Conservation (phyloP, 73 alveolate genomes). For the Blepharisma stoltei region DNA sequence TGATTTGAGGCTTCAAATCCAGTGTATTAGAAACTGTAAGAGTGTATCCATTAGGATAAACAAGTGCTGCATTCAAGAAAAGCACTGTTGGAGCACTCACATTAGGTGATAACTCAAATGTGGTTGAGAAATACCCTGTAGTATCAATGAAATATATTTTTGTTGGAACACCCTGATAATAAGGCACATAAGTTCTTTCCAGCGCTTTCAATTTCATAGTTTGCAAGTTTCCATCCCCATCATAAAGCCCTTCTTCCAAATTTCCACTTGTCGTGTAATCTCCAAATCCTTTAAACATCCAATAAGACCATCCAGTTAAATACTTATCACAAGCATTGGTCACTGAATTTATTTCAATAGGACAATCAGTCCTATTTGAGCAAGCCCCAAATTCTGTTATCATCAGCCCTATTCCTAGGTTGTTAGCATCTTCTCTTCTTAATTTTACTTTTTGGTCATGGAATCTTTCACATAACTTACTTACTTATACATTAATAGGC, state of each 20-base stretch:
- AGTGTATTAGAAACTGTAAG: slow-evolving; percentile 26
- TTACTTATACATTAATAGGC: too few species aligned
- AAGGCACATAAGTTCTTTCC: slow-evolving; percentile 57
- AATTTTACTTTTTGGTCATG: slow-evolving; percentile 56
- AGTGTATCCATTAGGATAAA: slow-evolving; percentile 58
- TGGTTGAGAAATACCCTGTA: slow-evolving; percentile 54
- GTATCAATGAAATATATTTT: slow-evolving; percentile 46
- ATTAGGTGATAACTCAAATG: slow-evolving; percentile 46
- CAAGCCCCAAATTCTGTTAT: slow-evolving; percentile 75
- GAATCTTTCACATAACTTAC: slow-evolving; percentile 71
- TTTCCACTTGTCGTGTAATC: slow-evolving; percentile 65
- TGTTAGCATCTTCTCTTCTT: slow-evolving; percentile 51
- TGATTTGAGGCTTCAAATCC: too few species aligned
- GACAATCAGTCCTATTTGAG: slow-evolving; percentile 48
- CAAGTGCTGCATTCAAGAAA: slow-evolving; percentile 57
- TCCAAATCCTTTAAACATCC: slow-evolving; percentile 63
- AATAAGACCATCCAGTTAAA: slow-evolving; percentile 63
- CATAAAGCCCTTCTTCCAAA: slow-evolving; percentile 59
- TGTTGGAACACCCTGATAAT: slow-evolving; percentile 58
- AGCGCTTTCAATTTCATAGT: slow-evolving; percentile 57
- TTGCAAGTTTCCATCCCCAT: slow-evolving; percentile 57
- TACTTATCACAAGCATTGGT: slow-evolving; percentile 65
- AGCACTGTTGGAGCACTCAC: slow-evolving; percentile 50
- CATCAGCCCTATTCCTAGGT: slow-evolving; percentile 43
- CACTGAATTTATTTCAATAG: slow-evolving; percentile 51